Conservation (phyloP, 106 monocot genomes). For the Dendrobium chrysotoxum region DNA sequence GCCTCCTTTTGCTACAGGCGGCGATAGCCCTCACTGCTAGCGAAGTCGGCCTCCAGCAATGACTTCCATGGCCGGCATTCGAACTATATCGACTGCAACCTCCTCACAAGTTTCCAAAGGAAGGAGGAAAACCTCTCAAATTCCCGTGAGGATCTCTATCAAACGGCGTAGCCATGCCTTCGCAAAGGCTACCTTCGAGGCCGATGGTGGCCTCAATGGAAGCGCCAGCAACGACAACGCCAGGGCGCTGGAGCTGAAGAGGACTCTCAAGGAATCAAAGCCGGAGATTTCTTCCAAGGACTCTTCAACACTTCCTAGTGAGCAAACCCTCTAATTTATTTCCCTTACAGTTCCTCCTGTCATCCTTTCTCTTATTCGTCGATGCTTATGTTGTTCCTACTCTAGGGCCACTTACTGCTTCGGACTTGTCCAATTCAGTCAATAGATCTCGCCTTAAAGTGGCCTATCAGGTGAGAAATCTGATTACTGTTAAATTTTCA, state of each 20-base stretch:
- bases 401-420: slow-evolving; percentile 33
- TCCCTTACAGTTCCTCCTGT: not conserved
- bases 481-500: not conserved
- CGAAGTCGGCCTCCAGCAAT: not conserved
- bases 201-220: not conserved
- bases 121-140: not conserved
- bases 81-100: not conserved
- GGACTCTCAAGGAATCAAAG: not conserved
- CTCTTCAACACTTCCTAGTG: slow-evolving; percentile 30
- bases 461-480: slow-evolving; percentile 40
- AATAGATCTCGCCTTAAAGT: slow-evolving; percentile 30
- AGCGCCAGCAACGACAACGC: not conserved
- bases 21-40: not conserved
- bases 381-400: not conserved
- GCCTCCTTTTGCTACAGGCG: not conserved
- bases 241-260: slow-evolving; percentile 4
- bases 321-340: not conserved
- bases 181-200: not conserved
- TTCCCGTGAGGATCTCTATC: not conserved
- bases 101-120: not conserved
- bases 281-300: slow-evolving; percentile 19
- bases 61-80: slow-evolving; percentile 4
- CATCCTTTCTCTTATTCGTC: not conserved
- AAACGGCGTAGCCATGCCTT: not conserved
- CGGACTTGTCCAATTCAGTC: slow-evolving; percentile 19